These are phyloP conservation scores for Pyrenochaeta sp. DNA, from an alignment of 2,329 filamentous ascomycete genomes.

Conservation along the genomic window DNA sequence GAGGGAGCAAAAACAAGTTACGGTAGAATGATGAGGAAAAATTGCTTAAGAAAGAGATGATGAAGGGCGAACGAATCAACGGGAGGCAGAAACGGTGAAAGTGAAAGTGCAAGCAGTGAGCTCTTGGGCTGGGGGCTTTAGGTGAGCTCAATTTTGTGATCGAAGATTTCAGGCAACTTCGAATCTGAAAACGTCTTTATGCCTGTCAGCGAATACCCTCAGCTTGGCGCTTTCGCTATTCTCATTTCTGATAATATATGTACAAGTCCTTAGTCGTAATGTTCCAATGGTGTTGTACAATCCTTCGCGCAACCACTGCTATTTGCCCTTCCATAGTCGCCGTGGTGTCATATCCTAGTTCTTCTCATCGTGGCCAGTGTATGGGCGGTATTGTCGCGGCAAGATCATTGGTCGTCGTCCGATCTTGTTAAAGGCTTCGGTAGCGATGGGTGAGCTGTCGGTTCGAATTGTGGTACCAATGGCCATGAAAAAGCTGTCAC, in stretches of 20 bases:
- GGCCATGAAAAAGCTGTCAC: conserved; percentile 88
- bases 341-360: conserved; percentile 25
- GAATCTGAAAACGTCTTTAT: background rate
- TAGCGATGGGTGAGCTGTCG: conserved; percentile 79
- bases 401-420: conserved; percentile 75
- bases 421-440: conserved; percentile 78
- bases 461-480: conserved; percentile 96
- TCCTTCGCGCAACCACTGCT: conserved; percentile 5
- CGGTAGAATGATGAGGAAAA: too few relatives aligned
- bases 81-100: background rate
- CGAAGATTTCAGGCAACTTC: background rate
- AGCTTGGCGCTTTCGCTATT: background rate
- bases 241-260: conserved; percentile 10
- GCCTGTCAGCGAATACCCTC: background rate
- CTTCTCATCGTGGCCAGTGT: conserved; percentile 34
- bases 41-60: background rate
- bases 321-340: background rate
- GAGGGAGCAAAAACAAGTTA: too few relatives aligned
- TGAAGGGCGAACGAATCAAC: background rate
- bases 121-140: background rate
- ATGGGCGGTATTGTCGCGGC: conserved; percentile 50
- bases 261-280: conserved; percentile 18
- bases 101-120: background rate
- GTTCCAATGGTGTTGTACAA: conserved; percentile 27
- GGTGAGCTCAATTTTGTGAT: background rate